Evolutionary conservation across 148 eudicot species (phyloP).

Genomic region (Rhododendron griersonianum): DNA sequence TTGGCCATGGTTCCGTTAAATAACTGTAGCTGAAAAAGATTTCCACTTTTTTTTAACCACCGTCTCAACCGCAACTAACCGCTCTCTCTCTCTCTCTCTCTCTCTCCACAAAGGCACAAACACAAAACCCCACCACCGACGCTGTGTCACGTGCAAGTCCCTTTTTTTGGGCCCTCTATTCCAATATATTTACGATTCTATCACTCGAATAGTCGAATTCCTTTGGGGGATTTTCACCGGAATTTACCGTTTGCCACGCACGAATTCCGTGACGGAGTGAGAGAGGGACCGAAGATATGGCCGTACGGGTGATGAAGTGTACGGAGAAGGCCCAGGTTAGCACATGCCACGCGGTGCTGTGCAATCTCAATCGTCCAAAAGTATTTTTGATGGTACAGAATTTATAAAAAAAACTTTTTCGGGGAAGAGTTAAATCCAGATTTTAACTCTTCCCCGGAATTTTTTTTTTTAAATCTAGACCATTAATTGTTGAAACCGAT

Average conservation of each 20-base stretch:
- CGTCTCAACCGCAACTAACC: conserved; percentile 24
- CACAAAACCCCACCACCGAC: not conserved
- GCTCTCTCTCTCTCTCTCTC: not conserved
- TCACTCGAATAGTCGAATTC: not conserved
- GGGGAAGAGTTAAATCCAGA: no score
- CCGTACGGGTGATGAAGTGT: not conserved
- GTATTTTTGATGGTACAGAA: no score
- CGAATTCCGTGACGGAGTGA: not conserved
- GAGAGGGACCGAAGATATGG: not conserved
- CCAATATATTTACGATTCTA: not conserved
- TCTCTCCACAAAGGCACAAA: not conserved
- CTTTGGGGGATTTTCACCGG: not conserved
- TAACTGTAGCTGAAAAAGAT: not conserved
- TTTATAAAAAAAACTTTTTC: no score
- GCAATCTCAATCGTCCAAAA: no score
- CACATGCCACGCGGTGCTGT: no score
- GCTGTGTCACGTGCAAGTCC: not conserved
- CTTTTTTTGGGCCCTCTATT: not conserved
- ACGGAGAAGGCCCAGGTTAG: no score
- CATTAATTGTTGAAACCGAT: no score
- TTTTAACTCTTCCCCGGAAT: no score
- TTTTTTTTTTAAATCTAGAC: no score
- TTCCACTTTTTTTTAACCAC: conserved; percentile 9
- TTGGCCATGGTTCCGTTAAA: not conserved
- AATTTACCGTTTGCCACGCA: not conserved